Percentiles rank a stretch among this genome's conserved stretches.
phyloP scores from a whole-genome alignment of 768 basidiomycete species.

The Lactarius pseudohatsudake region DNA sequence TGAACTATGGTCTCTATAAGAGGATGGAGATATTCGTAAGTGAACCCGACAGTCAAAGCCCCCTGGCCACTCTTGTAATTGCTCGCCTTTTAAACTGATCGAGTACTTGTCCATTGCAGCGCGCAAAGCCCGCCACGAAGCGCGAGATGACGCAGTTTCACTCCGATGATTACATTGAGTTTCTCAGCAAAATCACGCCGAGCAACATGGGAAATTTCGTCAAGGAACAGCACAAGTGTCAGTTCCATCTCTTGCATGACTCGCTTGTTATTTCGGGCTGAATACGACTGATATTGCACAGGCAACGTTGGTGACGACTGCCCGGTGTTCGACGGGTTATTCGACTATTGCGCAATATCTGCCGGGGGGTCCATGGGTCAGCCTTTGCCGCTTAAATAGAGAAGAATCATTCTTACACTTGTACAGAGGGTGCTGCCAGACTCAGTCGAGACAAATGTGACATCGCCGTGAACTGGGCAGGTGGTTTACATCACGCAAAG shows the following conservation, averaged over 20 bases:
- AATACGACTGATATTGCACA: constrained; percentile 35
- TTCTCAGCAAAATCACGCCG: constrained; percentile 89
- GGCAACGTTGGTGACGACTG: constrained; percentile 99
- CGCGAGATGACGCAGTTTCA: constrained; percentile 99
- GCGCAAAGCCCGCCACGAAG: constrained; percentile 98
- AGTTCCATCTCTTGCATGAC: constrained; percentile 30
- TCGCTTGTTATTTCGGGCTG: not conserved
- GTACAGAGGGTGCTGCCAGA: constrained; percentile 91
- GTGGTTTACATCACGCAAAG: constrained; percentile 97
- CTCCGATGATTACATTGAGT: constrained; percentile 98
- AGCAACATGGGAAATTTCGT: constrained; percentile 92
- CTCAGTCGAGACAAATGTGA: constrained; percentile 96
- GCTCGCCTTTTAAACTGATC: constrained; percentile 6
- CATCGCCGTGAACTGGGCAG: constrained; percentile 99
- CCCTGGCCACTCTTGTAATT: too few species aligned
- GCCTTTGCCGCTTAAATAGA: constrained; percentile 32
- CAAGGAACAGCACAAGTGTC: constrained; percentile 96
- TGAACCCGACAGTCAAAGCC: constrained; percentile 23
- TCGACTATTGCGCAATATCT: constrained; percentile 99
- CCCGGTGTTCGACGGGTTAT: constrained; percentile 97
- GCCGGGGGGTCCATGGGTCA: constrained; percentile 99
- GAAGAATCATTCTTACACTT: not conserved
- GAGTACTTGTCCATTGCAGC: constrained; percentile 45
- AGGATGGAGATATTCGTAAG: constrained; percentile 99
- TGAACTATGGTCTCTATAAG: constrained; percentile 99